phyloP scores from a whole-genome alignment of 2,329 filamentous ascomycete genomes.

The Exophiala dermatitidis region DNA sequence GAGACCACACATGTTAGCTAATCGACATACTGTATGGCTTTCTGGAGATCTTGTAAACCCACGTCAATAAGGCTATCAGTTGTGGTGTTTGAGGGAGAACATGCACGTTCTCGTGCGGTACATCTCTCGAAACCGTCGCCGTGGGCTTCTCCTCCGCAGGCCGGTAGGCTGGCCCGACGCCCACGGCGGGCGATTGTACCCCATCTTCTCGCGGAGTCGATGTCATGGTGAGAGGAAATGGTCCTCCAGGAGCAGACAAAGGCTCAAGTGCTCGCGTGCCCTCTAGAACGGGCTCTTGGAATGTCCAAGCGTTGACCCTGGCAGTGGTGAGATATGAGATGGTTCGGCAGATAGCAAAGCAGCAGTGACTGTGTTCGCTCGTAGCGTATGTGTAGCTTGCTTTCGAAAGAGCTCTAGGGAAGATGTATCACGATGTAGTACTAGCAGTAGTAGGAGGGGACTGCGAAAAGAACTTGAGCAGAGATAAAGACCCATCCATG shows the following conservation, averaged over 20 bases:
- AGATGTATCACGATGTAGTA: too few relatives aligned
- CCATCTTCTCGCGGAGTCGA: slow-evolving; percentile 23
- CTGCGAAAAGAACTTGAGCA: too few relatives aligned
- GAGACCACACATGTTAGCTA: too few relatives aligned
- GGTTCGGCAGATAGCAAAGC: neutral
- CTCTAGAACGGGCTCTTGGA: neutral
- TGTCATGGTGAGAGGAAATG: slow-evolving; percentile 17
- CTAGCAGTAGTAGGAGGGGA: too few relatives aligned
- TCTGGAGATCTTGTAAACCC: slow-evolving; percentile 40
- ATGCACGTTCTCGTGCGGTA: slow-evolving; percentile 79
- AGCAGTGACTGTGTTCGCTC: neutral
- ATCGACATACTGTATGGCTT: too few relatives aligned
- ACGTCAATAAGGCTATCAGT: slow-evolving; percentile 95
- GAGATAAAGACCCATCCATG: too few relatives aligned
- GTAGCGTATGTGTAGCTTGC: too few relatives aligned
- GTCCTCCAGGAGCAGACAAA: neutral
- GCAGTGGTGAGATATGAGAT: neutral
- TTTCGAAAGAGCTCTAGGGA: too few relatives aligned
- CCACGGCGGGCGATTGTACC: slow-evolving; percentile 40
- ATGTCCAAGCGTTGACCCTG: neutral
- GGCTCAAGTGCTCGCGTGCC: slow-evolving; percentile 12
- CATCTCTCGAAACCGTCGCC: slow-evolving; percentile 78
- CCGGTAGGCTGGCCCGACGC: slow-evolving; percentile 73
- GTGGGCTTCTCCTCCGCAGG: slow-evolving; percentile 70
- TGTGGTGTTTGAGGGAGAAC: slow-evolving; percentile 89